Base-by-base conservation (phyloP, 345 rosid genomes). In the Lepidium didymum region DNA sequence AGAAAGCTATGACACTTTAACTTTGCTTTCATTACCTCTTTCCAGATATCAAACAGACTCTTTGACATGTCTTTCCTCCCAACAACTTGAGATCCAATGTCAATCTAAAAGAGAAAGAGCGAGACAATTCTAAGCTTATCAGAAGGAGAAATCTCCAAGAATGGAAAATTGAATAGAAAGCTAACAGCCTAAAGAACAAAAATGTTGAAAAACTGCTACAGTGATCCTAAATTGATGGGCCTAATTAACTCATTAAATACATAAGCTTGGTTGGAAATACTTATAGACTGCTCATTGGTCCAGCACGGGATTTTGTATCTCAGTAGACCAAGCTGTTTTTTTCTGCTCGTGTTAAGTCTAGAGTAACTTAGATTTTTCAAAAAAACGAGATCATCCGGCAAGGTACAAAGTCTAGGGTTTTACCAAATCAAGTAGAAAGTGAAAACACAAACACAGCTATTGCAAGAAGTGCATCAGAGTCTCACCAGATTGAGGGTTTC, bases 1-100 rank as follows among this genome's bases (percentile, higher is more conserved):
- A 43, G 29, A 35, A 29, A 45, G 63, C 44, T 44, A 42, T 15
- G 25, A 14, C 8, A 36, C 4, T 44, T 49, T 64, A 33, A 44
- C 16, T 31, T 68, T 50, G 12, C 52, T 60, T 25, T 19, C 37
- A 15, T 47, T 68, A 91, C 99, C 97, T 91, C 99, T 80, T 87
- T 94, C 99, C 97, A 94, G 77, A 94, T 80, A 64, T 94, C 96
- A 81, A 87, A 94, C 63, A 84, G 77, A 81, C 83, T 83, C 78
- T 81, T 87, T 68, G 92, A 88, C 73, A 88, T 75, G 75, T 94
- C 99, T 84, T 94, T 94, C 49, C 79, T 83, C 60, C 97, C 99
- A 79, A 91, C 85, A 67, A 91, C 90, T 80, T 91, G 99, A 74
- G 99, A 83, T 59, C 89, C 80, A 63, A 94, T 82, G 61, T 86